Percentiles rank a stretch among this genome's conserved stretches.
phyloP scores from a whole-genome alignment of 257 asterid species.

The Penstemon newberryi region DNA sequence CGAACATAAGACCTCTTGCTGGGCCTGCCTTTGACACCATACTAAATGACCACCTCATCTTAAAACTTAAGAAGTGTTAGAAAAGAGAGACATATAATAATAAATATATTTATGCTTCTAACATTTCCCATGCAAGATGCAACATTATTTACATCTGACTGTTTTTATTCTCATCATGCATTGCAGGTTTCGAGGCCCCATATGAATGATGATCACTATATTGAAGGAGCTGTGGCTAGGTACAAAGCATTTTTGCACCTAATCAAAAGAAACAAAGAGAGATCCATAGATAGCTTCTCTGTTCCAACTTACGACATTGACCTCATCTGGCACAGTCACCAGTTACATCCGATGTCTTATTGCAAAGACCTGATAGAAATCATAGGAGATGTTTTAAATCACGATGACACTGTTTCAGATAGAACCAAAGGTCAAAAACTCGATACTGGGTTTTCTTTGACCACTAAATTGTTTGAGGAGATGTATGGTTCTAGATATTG shows the following conservation, averaged over 20 bases:
- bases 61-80: too few relatives aligned
- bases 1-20: too few relatives aligned
- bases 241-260: constrained; percentile 93
- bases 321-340: constrained; percentile 99
- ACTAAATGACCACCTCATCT: too few relatives aligned
- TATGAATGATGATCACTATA: constrained; percentile 56
- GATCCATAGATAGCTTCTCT: constrained; percentile 68
- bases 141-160: neutral
- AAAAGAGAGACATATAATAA: too few relatives aligned
- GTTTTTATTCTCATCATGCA: constrained; percentile 3
- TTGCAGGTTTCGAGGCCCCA: constrained; percentile 68
- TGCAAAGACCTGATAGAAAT: constrained; percentile 70
- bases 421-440: constrained; percentile 88
- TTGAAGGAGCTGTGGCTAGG: constrained; percentile 86
- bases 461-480: constrained; percentile 77
- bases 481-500: constrained; percentile 82
- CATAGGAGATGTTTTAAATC: constrained; percentile 80
- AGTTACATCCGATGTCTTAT: constrained; percentile 77
- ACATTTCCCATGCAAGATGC: neutral
- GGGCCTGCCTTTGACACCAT: too few relatives aligned
- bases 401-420: constrained; percentile 95
- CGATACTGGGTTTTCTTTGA: constrained; percentile 78
- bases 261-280: constrained; percentile 79
- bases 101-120: too few relatives aligned
- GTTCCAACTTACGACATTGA: constrained; percentile 98